Conservation (phyloP, 305 asterid species). For the Fraxinus baroniana region DNA sequence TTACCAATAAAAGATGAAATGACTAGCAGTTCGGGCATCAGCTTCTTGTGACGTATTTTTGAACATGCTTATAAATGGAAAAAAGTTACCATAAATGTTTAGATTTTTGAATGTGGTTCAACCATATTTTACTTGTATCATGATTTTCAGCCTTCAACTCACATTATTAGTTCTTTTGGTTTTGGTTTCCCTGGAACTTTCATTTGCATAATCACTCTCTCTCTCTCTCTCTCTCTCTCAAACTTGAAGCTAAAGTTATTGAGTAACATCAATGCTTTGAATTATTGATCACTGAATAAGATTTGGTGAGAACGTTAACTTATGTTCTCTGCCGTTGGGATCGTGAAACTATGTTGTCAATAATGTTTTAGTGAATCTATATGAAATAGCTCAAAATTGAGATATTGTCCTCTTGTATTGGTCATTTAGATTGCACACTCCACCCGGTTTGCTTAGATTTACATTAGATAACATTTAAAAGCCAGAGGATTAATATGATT, state of each 20-base stretch:
- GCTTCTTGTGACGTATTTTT: background rate
- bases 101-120: background rate
- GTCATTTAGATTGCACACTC: background rate
- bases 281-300: conserved; percentile 10
- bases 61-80: background rate
- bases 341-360: background rate
- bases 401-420: background rate
- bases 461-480: conserved; percentile 1
- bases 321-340: conserved; percentile 16
- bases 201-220: background rate
- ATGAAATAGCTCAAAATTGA: conserved; percentile 19
- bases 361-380: conserved; percentile 12
- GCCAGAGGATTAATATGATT: conserved; percentile 13
- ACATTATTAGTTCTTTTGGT: background rate
- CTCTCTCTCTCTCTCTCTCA: background rate
- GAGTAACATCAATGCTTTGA: background rate
- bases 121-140: background rate
- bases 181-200: background rate
- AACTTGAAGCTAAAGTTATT: background rate
- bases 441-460: background rate
- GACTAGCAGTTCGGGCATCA: background rate
- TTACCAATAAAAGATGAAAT: background rate
- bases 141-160: background rate
- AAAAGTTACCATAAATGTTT: background rate
- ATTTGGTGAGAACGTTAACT: background rate